These are phyloP conservation scores for Globisporangium alternatum DNA, from an alignment of 352 stramenopile species.

Conservation along the genomic window DNA sequence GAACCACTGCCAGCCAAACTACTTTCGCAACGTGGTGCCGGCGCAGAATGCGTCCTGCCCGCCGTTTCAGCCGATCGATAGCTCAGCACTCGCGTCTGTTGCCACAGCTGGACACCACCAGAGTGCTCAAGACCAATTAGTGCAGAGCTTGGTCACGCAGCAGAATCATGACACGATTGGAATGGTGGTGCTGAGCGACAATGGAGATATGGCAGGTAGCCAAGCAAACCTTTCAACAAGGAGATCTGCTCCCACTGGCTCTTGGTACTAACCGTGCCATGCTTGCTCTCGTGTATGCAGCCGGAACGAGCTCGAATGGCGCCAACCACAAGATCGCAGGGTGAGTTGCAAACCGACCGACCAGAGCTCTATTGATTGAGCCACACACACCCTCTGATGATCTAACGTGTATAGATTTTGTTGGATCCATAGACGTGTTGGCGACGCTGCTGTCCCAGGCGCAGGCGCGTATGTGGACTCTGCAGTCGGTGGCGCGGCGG, in stretches of 20 bases:
- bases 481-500: constrained; percentile 71
- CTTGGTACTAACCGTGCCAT: neutral
- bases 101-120: neutral
- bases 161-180: constrained; percentile 91
- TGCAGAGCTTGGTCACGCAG: constrained; percentile 38
- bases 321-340: constrained; percentile 88
- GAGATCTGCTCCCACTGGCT: neutral
- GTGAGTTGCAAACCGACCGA: constrained; percentile 23
- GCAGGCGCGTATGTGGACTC: constrained; percentile 88
- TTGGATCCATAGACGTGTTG: constrained; percentile 59
- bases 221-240: neutral
- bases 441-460: constrained; percentile 80
- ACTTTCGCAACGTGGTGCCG: constrained; percentile 82
- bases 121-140: neutral
- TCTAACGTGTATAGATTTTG: neutral
- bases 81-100: neutral
- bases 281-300: constrained; percentile 19
- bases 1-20: constrained; percentile 87
- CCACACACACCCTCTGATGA: neutral
- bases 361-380: neutral
- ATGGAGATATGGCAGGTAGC: constrained; percentile 62
- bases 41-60: constrained; percentile 70
- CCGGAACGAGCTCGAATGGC: constrained; percentile 88
- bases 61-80: constrained; percentile 60
- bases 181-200: constrained; percentile 70